These are phyloP conservation scores for Flagelloscypha sp. DNA, from an alignment of 768 basidiomycete genomes.

Conservation along the genomic window DNA sequence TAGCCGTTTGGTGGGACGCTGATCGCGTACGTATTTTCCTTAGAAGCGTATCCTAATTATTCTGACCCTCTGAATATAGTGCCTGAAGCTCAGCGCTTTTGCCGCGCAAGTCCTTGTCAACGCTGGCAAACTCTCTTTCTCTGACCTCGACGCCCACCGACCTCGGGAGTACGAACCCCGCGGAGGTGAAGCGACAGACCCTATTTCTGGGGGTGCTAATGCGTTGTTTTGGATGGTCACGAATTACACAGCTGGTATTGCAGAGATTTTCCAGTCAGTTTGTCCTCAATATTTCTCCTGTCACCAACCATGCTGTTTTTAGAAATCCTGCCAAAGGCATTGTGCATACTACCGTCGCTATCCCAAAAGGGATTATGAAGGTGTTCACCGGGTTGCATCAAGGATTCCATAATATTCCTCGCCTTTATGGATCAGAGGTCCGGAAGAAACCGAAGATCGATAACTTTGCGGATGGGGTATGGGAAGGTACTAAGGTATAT, in stretches of 20 bases:
- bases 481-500: conserved; percentile 32
- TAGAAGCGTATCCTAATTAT: background rate
- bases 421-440: conserved; percentile 25
- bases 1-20: conserved; percentile 29
- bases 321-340: conserved; percentile 24
- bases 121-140: conserved; percentile 22
- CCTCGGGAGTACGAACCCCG: conserved; percentile 25
- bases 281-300: background rate
- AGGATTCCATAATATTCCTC: conserved; percentile 27
- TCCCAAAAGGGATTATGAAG: conserved; percentile 27
- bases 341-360: conserved; percentile 26
- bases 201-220: conserved; percentile 24
- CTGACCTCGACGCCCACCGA: conserved; percentile 40
- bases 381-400: conserved; percentile 24
- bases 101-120: conserved; percentile 27
- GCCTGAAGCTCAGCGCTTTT: conserved; percentile 24
- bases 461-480: conserved; percentile 26
- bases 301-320: background rate
- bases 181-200: conserved; percentile 20
- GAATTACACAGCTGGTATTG: conserved; percentile 23
- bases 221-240: conserved; percentile 26
- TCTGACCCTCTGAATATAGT: conserved; percentile 10
- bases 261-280: conserved; percentile 25
- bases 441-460: conserved; percentile 23
- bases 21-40: conserved; percentile 10